Conservation (phyloP, 1,284 basidiomycete species). For the Paramarasmius palmivorus region DNA sequence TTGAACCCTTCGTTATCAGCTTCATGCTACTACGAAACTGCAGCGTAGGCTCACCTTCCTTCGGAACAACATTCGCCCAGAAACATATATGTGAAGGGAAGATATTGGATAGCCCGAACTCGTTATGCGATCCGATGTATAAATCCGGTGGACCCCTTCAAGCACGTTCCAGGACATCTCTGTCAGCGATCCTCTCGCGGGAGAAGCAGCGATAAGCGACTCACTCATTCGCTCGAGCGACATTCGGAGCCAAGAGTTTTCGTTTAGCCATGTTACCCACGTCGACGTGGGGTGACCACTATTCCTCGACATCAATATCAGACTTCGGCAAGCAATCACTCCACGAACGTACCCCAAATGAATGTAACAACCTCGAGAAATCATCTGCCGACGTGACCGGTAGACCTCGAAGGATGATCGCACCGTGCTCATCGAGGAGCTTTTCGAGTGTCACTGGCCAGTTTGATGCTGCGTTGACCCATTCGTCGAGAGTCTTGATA, state of each 20-base stretch:
- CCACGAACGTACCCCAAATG: constrained; percentile 2
- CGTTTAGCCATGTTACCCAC: constrained; percentile 7
- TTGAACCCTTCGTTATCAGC: background rate
- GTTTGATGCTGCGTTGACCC: background rate
- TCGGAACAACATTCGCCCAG: constrained; percentile 1
- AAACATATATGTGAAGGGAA: constrained; percentile 9
- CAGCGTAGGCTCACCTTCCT: background rate
- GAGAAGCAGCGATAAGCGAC: background rate
- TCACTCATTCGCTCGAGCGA: constrained; percentile 6
- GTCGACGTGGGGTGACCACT: constrained; percentile 6
- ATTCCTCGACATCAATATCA: background rate
- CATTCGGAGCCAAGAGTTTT: constrained; percentile 2
- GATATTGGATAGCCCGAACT: constrained; percentile 7
- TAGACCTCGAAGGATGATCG: constrained; percentile 3
- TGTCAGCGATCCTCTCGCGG: too few relatives aligned
- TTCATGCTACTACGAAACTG: too few relatives aligned
- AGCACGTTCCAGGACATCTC: background rate
- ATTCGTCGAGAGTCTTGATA: background rate
- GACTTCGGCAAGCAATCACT: background rate
- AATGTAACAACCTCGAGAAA: constrained; percentile 4
- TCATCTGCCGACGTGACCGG: constrained; percentile 1
- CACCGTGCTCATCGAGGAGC: constrained; percentile 2
- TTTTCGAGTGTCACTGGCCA: background rate
- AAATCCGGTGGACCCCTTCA: constrained; percentile 6
- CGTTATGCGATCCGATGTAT: constrained; percentile 2